These are phyloP conservation scores for Apiotrichum laibachii DNA, from an alignment of 1,284 basidiomycete species.

Conservation along the genomic window DNA sequence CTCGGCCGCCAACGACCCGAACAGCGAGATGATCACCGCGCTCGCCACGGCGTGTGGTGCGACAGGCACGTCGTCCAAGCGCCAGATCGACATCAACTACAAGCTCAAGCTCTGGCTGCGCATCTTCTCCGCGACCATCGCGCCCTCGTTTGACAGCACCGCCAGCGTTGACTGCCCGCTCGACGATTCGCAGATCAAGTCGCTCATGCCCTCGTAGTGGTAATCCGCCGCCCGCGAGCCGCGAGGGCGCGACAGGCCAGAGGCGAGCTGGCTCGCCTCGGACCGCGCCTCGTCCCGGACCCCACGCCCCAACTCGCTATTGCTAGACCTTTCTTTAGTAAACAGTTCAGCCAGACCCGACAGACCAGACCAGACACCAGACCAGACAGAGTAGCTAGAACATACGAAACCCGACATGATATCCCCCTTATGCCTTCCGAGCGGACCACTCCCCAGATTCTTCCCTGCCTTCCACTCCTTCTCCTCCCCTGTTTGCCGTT, in stretches of 20 bases:
- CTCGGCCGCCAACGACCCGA: slow-evolving; percentile 7
- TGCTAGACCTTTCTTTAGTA: not conserved
- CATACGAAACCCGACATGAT: too few species aligned
- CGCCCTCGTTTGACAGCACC: slow-evolving; percentile 65
- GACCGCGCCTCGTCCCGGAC: too few species aligned
- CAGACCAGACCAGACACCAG: too few species aligned
- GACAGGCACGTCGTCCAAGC: slow-evolving; percentile 43
- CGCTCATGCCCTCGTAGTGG: not conserved
- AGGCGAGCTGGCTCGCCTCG: too few species aligned
- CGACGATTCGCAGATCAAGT: slow-evolving; percentile 49
- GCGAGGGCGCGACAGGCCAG: too few species aligned
- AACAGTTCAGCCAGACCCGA: not conserved
- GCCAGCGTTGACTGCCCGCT: slow-evolving; percentile 68
- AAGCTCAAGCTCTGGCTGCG: slow-evolving; percentile 51
- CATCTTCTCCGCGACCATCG: slow-evolving; percentile 65
- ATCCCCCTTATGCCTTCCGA: too few species aligned
- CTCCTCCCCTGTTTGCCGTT: too few species aligned
- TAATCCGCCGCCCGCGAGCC: too few species aligned
- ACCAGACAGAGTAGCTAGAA: too few species aligned
- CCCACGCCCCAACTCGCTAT: too few species aligned
- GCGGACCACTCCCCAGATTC: too few species aligned
- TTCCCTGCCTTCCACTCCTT: too few species aligned
- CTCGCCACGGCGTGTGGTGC: slow-evolving; percentile 63
- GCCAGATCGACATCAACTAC: slow-evolving; percentile 64
- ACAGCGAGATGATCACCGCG: slow-evolving; percentile 6